Evolutionary conservation across 257 asterid species (phyloP).

Genomic region (Solanum commersonii): DNA sequence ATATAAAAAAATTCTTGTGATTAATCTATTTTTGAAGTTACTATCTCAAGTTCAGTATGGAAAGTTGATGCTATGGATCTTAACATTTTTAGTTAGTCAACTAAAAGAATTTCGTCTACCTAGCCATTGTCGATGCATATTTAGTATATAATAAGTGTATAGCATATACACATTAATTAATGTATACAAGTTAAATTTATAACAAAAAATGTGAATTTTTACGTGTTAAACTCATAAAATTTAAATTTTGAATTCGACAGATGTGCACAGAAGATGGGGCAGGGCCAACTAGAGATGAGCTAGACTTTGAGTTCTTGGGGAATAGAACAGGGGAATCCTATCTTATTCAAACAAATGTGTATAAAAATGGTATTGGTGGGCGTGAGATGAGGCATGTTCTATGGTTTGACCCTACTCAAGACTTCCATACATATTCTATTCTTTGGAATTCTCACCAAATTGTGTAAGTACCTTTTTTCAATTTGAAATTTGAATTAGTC

Average conservation of each 20-base stretch:
- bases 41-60: background rate
- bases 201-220: background rate
- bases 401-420: slow-evolving; percentile 92
- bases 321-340: slow-evolving; percentile 85
- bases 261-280: slow-evolving; percentile 76
- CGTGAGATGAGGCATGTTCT: slow-evolving; percentile 85
- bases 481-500: background rate
- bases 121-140: background rate
- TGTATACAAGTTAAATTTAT: background rate
- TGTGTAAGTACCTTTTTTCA: slow-evolving; percentile 32
- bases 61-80: background rate
- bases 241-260: slow-evolving; percentile 11
- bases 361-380: slow-evolving; percentile 76
- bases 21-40: background rate
- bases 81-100: background rate
- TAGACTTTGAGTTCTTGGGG: slow-evolving; percentile 92
- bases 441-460: slow-evolving; percentile 79
- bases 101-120: background rate
- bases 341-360: slow-evolving; percentile 71
- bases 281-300: slow-evolving; percentile 78
- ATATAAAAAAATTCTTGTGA: background rate
- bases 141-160: background rate
- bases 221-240: background rate
- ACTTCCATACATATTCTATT: slow-evolving; percentile 63
- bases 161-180: background rate